Percentiles rank a stretch among this genome's conserved stretches.
Conservation (phyloP, 805 yeast genomes). For the Dipodascopsis uninucleata region DNA sequence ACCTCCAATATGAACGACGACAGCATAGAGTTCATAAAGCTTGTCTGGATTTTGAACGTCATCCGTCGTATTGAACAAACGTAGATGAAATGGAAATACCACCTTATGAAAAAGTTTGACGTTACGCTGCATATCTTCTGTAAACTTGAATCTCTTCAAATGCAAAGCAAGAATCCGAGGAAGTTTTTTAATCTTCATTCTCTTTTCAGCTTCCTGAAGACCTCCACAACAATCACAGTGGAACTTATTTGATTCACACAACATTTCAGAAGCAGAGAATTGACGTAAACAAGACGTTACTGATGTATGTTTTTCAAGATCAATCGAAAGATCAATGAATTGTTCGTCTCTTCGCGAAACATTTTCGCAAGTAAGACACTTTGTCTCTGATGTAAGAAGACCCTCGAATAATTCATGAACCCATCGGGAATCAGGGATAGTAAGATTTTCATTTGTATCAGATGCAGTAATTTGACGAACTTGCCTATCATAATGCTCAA, state of each 20-base stretch:
- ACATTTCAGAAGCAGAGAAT: slow-evolving; percentile 80
- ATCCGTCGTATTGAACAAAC: slow-evolving; percentile 63
- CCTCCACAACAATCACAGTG: slow-evolving; percentile 89
- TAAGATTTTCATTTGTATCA: slow-evolving; percentile 1
- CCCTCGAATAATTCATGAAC: slow-evolving; percentile 81
- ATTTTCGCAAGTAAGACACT: slow-evolving; percentile 85
- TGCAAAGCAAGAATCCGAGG: slow-evolving; percentile 82
- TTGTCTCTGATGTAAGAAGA: slow-evolving; percentile 76
- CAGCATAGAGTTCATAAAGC: slow-evolving; percentile 75
- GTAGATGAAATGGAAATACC: slow-evolving; percentile 68
- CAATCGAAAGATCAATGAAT: slow-evolving; percentile 83
- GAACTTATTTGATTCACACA: slow-evolving; percentile 84
- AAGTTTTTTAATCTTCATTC: slow-evolving; percentile 73
- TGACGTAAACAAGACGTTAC: slow-evolving; percentile 72
- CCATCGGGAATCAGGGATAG: slow-evolving; percentile 37
- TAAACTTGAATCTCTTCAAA: slow-evolving; percentile 86
- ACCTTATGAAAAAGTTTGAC: slow-evolving; percentile 85
- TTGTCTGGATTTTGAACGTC: slow-evolving; percentile 52
- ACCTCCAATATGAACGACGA: slow-evolving; percentile 95
- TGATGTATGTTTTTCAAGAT: slow-evolving; percentile 70
- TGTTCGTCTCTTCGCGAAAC: slow-evolving; percentile 77
- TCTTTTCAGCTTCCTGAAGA: slow-evolving; percentile 89
- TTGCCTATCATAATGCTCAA: slow-evolving; percentile 37
- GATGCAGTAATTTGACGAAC: slow-evolving; percentile 15
- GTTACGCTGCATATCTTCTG: slow-evolving; percentile 75